Evolutionary conservation across 768 basidiomycete genomes (phyloP), one percentile per base, ranked within the genome.

Genomic region (Pleurotus platypus): DNA sequence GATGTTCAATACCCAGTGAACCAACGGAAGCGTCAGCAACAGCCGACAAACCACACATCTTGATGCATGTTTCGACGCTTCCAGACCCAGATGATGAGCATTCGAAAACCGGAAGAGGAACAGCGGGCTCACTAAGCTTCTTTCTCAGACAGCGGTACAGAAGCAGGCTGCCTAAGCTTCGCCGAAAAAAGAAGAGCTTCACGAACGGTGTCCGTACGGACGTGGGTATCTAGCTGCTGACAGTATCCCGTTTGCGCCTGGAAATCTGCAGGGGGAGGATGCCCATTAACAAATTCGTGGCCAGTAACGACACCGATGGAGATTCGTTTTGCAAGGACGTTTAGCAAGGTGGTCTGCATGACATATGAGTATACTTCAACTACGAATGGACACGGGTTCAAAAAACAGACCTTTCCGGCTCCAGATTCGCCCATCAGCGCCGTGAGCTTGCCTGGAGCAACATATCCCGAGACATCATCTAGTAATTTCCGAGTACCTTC

Each of bases 131-230:
- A 89, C 87, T 92, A 92, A 7, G 80, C 86, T 65, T 89, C 82
- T 67, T 93, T 93, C 71, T 93, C 91, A 0, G 72, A 72, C n/a
- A 77, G 62, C 1, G 89, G 73, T 1, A 91, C 84, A 1, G 78
- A 75, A 1, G 76, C 66, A 0, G 89, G 90, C 65, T 92, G 92
- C 24, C 92, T 86, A 26, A 94, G 75, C 48, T 79, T 82, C 2
- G 92, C 92, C 1, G 90, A 92, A 70, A 91, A 88, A 38, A 83
- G 69, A 9, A 94, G 73, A 0, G 92, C 90, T 64, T 94, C 90
- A 20, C 89, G 81, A 12, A 94, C 91, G 7, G 90, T 94, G 2
- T 84, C 72, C 5, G 85, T 83, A 22, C 83, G 79, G n/a, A 87
- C 78, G 69, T 94, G 93, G 0, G 85, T 87, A 62, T 92, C 91